Base-by-base conservation (phyloP, 2,329 filamentous ascomycete genomes). In the Fusarium neocosmosporiellum region DNA sequence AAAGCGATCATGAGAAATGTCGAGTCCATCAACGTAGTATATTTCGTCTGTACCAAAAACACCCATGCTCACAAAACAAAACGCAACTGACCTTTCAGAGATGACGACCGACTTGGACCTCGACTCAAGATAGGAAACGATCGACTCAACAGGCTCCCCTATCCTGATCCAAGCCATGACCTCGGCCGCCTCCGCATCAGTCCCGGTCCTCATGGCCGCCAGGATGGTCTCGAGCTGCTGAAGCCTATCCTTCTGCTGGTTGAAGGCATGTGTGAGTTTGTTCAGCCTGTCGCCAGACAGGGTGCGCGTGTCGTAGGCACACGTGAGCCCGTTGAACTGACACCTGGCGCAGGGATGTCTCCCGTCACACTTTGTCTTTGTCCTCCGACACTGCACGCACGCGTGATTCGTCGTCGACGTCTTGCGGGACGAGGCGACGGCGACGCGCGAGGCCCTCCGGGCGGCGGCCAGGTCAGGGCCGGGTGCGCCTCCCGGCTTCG, bases 281-380 rank as follows among this genome's bases (percentile, higher is more conserved):
- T 67, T 71, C 29, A 67, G 16, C 57, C 37, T 71, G 50, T 72
- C 69, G n/a, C 70, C 70, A 0, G 59, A 63, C 16, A 70, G 22
- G 3, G 31, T 39, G 55, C 50, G 41, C 0, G n/a, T 73, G 37
- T 73, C 59, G n/a, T 71, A 72, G 1, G 31, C 46, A 43, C 66
- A 67, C 13, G 24, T 31, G 48, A 46, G 48, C 14, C 67, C 43
- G 24, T n/a, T 55, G 39, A 43, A 22, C 36, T 39, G 55, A 33
- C 70, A 70, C 24, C 59, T 50, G 0, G 11, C 16, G 7, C 63
- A 71, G 14, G 70, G 55, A 16, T 67, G 37, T 11, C 29, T 55
- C 31, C 70, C 70, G 8, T 73, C 70, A 7, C 70, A 70, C 22
- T 41, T 71, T 20, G 48, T 65, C 43, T 70, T 72, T 34, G 59